Evolutionary conservation across 2,329 filamentous ascomycete species (phyloP), one percentile per base, ranked within the genome.

Genomic region (Fusarium devonianum): DNA sequence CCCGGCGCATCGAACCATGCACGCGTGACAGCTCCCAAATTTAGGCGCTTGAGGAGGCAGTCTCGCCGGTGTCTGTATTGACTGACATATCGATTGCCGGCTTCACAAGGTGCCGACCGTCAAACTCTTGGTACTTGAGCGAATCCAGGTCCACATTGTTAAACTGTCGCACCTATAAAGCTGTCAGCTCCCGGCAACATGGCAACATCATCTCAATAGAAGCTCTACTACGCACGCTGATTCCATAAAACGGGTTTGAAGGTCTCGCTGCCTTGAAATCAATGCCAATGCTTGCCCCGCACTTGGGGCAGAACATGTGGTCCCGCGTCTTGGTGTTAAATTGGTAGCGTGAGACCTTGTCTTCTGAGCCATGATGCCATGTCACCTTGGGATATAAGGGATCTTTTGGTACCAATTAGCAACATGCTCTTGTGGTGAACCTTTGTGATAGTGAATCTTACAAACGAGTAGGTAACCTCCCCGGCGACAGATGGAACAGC

Each of bases 401-500:
- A 53, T 79, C 75, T 77, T 11, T 10, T 4, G 11, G 14, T 11
- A 9, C 18, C 11, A 19, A 29, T 56, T 16, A 59, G 16, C 19
- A 28, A 17, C 21, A 1, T 13, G n/a, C n/a, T 8, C 9, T 13
- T 9, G 11, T 13, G n/a, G 23, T 10, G 11, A 26, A 12, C 10
- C 8, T 3, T 2, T 8, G 16, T 1, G 3, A 10, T 4, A 21
- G 11, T 8, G 3, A 13, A n/a, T 9, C 5, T 8, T 33, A 77
- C 75, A 80, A 32, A 81, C 70, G 19, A 82, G 69, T 17, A 82
- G 68, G 49, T 81, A 81, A 0, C 80, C 80, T 25, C 76, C 73
- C n/a, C 77, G 72, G 1, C 68, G 64, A 61, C 80, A 83, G 48
- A 77, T 76, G 25, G 79, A 82, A 65, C 81, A 83, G 60, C 76